Evolutionary conservation across 78 protist species (phyloP), one percentile per base, ranked within the genome.

Genomic region (Isochrysis galbana): DNA sequence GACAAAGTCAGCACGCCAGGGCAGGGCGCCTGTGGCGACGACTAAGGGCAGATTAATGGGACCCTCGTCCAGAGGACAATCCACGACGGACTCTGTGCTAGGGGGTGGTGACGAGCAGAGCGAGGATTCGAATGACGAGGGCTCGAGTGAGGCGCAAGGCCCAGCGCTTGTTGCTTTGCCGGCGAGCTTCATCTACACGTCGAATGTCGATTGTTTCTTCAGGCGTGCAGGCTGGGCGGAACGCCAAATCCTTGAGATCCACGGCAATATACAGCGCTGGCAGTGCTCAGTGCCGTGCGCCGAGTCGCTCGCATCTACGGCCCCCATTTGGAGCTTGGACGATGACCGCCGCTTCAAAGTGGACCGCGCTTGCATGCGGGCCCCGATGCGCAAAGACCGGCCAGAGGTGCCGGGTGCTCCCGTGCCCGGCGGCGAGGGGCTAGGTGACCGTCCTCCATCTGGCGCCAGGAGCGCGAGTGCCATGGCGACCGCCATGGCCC

Each of bases 201-300:
- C 94, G 47, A 93, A 93, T 72, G 95, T 93, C 7, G 92, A 89
- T 74, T 29, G 67, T 23, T 55, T 88, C 69, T 89, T 89, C 86
- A 23, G 34, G 46, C 80, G 92, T 38, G 67, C 61, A 26, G 95
- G 92, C 44, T n/a, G 90, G 23, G 67, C 14, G n/a, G 87, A 42
- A 34, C 2, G 54, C 54, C n/a, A 38, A 34, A 42, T 78, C 87
- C 87, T 42, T 7, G 93, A 93, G 77, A 61, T 86, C 26, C 95
- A 93, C 54, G 95, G 95, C 67, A 74, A 78, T 47, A 42, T 78
- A 4, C 48, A 7, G 23, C 0, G 44, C 0, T 77, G 89, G 93
- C 82, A 86, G 17, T 84, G 90, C 34, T 26, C 90, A 0, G 21
- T 1, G 38, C 90, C 90, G 1, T 84, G 90, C 69, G 17, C 32